These are phyloP conservation scores for Fusarium sp. DNA, from an alignment of 2,329 filamentous ascomycete genomes.

Conservation along the genomic window DNA sequence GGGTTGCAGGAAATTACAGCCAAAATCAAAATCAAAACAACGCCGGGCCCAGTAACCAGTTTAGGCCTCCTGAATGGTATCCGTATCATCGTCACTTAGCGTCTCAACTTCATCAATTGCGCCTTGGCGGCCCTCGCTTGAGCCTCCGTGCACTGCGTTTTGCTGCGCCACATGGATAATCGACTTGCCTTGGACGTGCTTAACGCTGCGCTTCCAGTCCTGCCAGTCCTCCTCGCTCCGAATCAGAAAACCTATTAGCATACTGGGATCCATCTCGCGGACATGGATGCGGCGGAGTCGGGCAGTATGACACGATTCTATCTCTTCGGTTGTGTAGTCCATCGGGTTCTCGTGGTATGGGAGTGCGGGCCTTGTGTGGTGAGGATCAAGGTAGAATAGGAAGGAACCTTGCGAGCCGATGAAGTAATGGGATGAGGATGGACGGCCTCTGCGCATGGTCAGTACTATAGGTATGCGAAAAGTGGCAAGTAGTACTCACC, in stretches of 20 bases:
- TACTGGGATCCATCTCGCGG: slow-evolving; percentile 95
- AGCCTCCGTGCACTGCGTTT: slow-evolving; percentile 66
- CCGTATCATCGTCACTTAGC: slow-evolving; percentile 77
- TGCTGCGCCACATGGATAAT: slow-evolving; percentile 85
- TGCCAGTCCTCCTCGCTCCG: slow-evolving; percentile 83
- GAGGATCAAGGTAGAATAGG: slow-evolving; percentile 96
- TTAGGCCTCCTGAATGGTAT: slow-evolving; percentile 49
- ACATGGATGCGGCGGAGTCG: slow-evolving; percentile 84
- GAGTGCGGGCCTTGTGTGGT: slow-evolving; percentile 81
- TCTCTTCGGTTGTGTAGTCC: slow-evolving; percentile 74
- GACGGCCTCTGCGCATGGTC: slow-evolving; percentile 73
- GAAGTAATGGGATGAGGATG: slow-evolving; percentile 81
- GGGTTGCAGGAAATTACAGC: slow-evolving; percentile 14
- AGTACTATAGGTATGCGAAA: not conserved
- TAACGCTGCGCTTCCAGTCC: slow-evolving; percentile 80
- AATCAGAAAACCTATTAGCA: slow-evolving; percentile 95
- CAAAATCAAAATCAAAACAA: slow-evolving; percentile 21
- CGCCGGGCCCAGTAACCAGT: slow-evolving; percentile 21
- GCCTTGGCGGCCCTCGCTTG: slow-evolving; percentile 68
- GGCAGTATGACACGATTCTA: slow-evolving; percentile 87
- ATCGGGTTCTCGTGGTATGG: slow-evolving; percentile 65
- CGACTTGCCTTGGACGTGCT: slow-evolving; percentile 79
- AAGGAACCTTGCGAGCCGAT: slow-evolving; percentile 71
- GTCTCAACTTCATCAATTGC: slow-evolving; percentile 92
- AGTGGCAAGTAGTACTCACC: slow-evolving; percentile 63